A percentile compares a stretch with the other conserved stretches of the same genome.
Conservation (phyloP, 1,284 basidiomycete genomes). For the Amylostereum chailletii region DNA sequence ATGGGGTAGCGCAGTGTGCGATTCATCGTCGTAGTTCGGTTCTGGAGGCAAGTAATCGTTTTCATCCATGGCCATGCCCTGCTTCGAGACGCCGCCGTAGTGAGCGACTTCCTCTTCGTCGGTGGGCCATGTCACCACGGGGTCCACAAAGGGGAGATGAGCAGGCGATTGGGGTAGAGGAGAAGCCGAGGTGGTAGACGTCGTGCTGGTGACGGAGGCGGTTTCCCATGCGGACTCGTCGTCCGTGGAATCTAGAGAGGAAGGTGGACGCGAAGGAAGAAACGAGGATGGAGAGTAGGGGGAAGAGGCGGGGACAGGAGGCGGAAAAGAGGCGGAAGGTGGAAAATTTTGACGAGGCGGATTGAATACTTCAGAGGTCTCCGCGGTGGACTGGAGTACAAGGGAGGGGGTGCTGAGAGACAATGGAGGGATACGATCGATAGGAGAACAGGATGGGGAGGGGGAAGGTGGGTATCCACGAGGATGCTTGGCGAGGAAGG, state of each 20-base stretch:
- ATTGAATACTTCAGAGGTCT: neutral
- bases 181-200: conserved; percentile 43
- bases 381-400: neutral
- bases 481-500: conserved; percentile 18
- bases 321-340: conserved; percentile 25
- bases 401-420: conserved; percentile 10
- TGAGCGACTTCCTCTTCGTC: conserved; percentile 30
- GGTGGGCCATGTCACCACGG: conserved; percentile 17
- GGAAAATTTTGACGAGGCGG: conserved; percentile 14
- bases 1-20: conserved; percentile 49
- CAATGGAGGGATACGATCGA: conserved; percentile 26
- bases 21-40: conserved; percentile 31
- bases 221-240: conserved; percentile 71
- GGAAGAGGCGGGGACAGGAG: conserved; percentile 22
- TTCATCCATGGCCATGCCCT: conserved; percentile 19
- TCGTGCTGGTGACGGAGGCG: conserved; percentile 51
- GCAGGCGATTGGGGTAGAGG: conserved; percentile 26
- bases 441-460: conserved; percentile 37
- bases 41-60: conserved; percentile 26
- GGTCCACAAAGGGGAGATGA: conserved; percentile 19
- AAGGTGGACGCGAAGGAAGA: conserved; percentile 14
- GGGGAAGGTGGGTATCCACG: conserved; percentile 41
- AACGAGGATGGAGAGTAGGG: conserved; percentile 14
- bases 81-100: conserved; percentile 13
- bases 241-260: conserved; percentile 65